Base-by-base conservation (phyloP, 768 basidiomycete genomes). In the Suillus alpinus region DNA sequence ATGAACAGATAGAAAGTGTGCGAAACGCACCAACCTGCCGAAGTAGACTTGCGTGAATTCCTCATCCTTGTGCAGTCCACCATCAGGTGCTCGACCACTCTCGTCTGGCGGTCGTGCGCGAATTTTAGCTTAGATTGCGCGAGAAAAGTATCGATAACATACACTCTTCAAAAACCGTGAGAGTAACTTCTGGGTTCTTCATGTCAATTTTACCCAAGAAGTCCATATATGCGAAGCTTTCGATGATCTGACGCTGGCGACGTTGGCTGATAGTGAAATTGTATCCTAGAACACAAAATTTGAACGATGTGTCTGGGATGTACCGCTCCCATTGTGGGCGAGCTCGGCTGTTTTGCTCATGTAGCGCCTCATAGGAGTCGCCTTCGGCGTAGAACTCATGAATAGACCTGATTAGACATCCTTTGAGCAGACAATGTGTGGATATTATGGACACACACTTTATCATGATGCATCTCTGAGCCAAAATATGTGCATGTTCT, bases 111-210 rank as follows among this genome's bases (percentile, higher is more conserved):
- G 12, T 29, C 5, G 56, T 34, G 51, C 40, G 18, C 23, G 26
- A 55, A 39, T 29, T 18, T 49, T 14, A 44, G 32, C 23, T 55
- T 32, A n/a, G 60, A 43, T 5, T 29, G 29, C 9, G 32, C 7
- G 34, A 49, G 4, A 36, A 29, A 36, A 52, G 16, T 26, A 31
- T 57, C 23, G 39, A 40, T 43, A 37, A 75, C 86, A 63, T 62
- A 95, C 95, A 96, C 77, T 96, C 95, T 78, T 97, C 95, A 58
- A 89, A 91, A 56, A 88, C 86, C 0, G 85, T 83, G 29, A 93
- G 76, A 9, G 81, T 81, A 34, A 94, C 82, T 47, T 94, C 85
- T 0, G 95, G 91, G 47, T 79, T 78, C 63, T 86, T 87, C 84
- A 98, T 84, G 58, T 91, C 86, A 65, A 97, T 92, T 66, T 83